Evolutionary conservation across 2,329 filamentous ascomycete species (phyloP), one percentile per base, ranked within the genome.

Genomic region (Hirsutella rhossiliensis): DNA sequence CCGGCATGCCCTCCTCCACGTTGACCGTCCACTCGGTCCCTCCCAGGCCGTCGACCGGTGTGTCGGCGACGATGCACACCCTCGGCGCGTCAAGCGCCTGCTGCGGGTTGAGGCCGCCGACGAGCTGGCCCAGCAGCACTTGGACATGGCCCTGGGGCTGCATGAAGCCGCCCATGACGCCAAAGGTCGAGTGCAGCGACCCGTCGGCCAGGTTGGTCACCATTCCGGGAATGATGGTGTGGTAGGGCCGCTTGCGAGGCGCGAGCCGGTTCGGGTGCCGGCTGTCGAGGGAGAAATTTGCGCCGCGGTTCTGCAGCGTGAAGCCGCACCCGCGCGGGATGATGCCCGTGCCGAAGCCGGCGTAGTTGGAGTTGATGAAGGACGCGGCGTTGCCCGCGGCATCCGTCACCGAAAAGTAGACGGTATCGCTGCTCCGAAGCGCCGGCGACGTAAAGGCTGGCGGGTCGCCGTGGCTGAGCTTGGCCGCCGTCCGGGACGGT

Each of bases 111-210:
- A 87, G 71, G 2, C 80, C 79, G 54, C 89, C 94, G 0, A 88
- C 78, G 0, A 94, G 65, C 75, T 94, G 89, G 52, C 94, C 94
- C 2, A 97, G 71, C 11, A 98, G 66, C 1, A 95, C 88, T 63
- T 97, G 92, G 0, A 97, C 82, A 48, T 97, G 92, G 19, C 90
- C 92, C 63, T 97, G 92, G 0, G 92, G 92, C 66, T 98, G 92
- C 85, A 97, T 97, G 65, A 94, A 97, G 3, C 88, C 90, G 43
- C 92, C 92, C 92, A 97, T 97, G 47, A 97, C 90, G 43, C 92
- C 92, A 56, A 90, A 96, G 0, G 94, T 84, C 4, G 79, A 84
- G 61, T 95, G 86, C 45, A 97, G 66, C 41, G 76, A 81, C 23
- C 78, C 77, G 53, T 94, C 87, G 5, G 68, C 66, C 17, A 77